Base-by-base conservation (phyloP, 352 stramenopile genomes). In the Globisporangium heterothallicum region DNA sequence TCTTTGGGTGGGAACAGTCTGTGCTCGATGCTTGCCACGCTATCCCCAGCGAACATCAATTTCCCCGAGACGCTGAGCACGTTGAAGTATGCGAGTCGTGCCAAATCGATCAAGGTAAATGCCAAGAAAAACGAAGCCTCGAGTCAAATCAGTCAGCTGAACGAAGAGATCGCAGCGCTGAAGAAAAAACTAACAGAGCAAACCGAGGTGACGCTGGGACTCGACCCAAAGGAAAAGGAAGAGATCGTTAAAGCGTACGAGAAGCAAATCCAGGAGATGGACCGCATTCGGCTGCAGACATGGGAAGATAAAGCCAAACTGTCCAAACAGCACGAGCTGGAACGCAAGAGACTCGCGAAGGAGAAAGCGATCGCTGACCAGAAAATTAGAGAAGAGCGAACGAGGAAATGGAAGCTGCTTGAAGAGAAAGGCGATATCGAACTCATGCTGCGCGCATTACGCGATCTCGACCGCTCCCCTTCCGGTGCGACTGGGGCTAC, bases 11-110 rank as follows among this genome's bases (percentile, higher is more conserved):
- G 94, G 21, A 98, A 98, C 45, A 94, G 84, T 51, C 59, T 91
- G n/a, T 98, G 93, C 27, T 94, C 96, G 0, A 98, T 98, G 92
- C 68, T 98, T 18, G 94, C 94, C 16, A 97, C 93, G 14, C 74
- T 98, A 6, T 97, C 84, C 22, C 91, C 95, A 2, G 92, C 95
- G 4, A 96, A 97, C 48, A 96, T 96, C 59, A 98, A 98, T 68
- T 88, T 90, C 42, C 63, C 96, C 2, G 96, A 99, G 69, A 98
- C 88, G 6, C 64, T 98, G 29, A 97, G 91, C 49, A 99, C 96
- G 1, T 70, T 99, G 0, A 94, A 97, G 27, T 99, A 98, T 56
- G 95, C 90, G 14, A 97, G 85, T 49, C 86, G 94, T 10, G 94
- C 92, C 6, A 98, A 98, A 66, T 89, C 75, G 14, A 98, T 98